phyloP scores from a whole-genome alignment of 768 basidiomycete genomes.

The Boletus reticulatus region DNA sequence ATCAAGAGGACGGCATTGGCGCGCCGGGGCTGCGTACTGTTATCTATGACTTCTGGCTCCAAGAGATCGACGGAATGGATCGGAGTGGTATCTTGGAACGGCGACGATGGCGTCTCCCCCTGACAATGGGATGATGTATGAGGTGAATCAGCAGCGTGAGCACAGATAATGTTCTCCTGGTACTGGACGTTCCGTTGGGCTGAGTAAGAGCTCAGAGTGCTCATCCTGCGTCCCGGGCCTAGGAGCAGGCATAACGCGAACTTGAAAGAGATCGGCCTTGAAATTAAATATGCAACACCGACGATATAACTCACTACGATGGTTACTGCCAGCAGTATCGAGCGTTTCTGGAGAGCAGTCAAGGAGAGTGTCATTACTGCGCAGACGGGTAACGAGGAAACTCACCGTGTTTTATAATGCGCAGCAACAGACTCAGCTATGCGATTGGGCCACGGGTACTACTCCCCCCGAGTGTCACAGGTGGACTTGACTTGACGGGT shows the following conservation, averaged over 20 bases:
- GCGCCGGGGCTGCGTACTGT: slow-evolving; percentile 12
- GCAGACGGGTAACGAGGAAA: too few species aligned
- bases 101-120: not conserved
- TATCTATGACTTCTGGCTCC: not conserved
- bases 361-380: slow-evolving; percentile 19
- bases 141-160: not conserved
- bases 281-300: too few species aligned
- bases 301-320: slow-evolving; percentile 19
- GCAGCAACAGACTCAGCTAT: too few species aligned
- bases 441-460: too few species aligned
- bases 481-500: too few species aligned
- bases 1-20: slow-evolving; percentile 63
- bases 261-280: slow-evolving; percentile 6
- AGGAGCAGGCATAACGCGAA: slow-evolving; percentile 23
- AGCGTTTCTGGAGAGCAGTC: slow-evolving; percentile 30
- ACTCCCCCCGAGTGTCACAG: too few species aligned
- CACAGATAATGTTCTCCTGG: not conserved
- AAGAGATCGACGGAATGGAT: slow-evolving; percentile 2
- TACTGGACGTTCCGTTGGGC: not conserved
- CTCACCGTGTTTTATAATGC: too few species aligned
- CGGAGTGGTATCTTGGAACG: not conserved
- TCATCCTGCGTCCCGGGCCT: slow-evolving; percentile 1
- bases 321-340: slow-evolving; percentile 25
- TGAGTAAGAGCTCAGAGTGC: slow-evolving; percentile 2
- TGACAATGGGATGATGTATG: not conserved